These are phyloP conservation scores for Pseudogymnoascus sp. DNA, from an alignment of 2,329 filamentous ascomycete species.

Conservation along the genomic window DNA sequence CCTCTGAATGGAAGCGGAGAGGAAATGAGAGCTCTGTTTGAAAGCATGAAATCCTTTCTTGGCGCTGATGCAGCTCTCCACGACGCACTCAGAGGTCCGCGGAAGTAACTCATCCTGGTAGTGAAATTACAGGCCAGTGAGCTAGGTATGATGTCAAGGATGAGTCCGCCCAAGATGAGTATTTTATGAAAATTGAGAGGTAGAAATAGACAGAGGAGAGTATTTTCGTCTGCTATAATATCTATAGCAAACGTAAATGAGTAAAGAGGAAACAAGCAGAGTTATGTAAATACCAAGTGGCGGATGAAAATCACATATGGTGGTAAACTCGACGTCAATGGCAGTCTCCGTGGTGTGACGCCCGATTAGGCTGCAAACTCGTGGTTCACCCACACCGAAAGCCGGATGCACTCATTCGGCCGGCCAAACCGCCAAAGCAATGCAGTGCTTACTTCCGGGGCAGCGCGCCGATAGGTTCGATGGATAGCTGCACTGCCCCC, in stretches of 20 bases:
- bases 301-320: background rate
- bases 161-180: background rate
- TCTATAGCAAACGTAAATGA: background rate
- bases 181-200: background rate
- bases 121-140: background rate
- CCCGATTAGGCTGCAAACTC: background rate
- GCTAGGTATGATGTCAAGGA: background rate
- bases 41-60: background rate
- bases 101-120: conserved; percentile 5
- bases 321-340: background rate
- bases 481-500: background rate
- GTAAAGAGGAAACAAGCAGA: background rate
- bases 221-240: background rate
- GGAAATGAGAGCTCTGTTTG: background rate
- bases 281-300: background rate
- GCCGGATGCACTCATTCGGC: background rate
- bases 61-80: background rate
- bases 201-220: background rate
- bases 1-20: background rate
- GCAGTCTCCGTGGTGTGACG: background rate
- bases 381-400: conserved; percentile 8
- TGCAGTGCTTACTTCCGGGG: background rate
- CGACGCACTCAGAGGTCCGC: background rate
- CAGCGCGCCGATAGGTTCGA: background rate
- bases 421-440: background rate